These are phyloP conservation scores for Aspergillus novofumigatus DNA, from an alignment of 2,329 filamentous ascomycete species.

Conservation along the genomic window DNA sequence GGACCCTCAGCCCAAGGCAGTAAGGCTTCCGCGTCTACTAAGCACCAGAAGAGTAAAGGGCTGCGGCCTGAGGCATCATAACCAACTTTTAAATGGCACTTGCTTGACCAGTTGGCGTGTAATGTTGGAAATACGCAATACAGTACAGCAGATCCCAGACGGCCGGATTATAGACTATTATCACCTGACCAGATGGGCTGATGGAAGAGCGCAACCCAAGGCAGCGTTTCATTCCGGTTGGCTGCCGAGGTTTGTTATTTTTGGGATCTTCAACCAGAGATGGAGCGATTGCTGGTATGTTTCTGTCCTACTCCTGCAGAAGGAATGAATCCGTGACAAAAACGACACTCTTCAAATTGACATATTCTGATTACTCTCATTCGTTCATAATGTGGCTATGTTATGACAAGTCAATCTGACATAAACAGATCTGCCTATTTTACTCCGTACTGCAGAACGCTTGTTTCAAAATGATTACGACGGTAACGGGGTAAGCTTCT, in stretches of 20 bases:
- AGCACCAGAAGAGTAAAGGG: neutral
- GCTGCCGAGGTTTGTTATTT: slow-evolving; percentile 14
- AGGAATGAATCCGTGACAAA: neutral
- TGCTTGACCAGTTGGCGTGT: too few relatives aligned
- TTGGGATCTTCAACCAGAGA: neutral
- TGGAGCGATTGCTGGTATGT: neutral
- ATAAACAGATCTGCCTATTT: neutral
- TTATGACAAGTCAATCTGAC: neutral
- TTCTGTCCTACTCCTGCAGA: neutral
- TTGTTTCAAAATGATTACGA: neutral
- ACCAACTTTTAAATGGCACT: neutral
- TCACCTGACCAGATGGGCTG: neutral
- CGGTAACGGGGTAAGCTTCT: neutral
- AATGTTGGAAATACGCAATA: too few relatives aligned
- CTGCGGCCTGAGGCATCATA: slow-evolving; percentile 9
- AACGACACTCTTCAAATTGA: neutral
- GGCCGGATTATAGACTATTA: too few relatives aligned
- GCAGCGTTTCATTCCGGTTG: slow-evolving; percentile 14
- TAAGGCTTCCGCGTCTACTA: slow-evolving; percentile 4
- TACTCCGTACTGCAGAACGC: neutral
- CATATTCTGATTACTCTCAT: neutral
- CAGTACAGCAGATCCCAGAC: too few relatives aligned
- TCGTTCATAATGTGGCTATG: neutral
- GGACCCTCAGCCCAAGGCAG: slow-evolving; percentile 8
- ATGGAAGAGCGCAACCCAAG: neutral